These are phyloP conservation scores for Termitomyces sp. DNA, from an alignment of 768 basidiomycete genomes.

Conservation along the genomic window DNA sequence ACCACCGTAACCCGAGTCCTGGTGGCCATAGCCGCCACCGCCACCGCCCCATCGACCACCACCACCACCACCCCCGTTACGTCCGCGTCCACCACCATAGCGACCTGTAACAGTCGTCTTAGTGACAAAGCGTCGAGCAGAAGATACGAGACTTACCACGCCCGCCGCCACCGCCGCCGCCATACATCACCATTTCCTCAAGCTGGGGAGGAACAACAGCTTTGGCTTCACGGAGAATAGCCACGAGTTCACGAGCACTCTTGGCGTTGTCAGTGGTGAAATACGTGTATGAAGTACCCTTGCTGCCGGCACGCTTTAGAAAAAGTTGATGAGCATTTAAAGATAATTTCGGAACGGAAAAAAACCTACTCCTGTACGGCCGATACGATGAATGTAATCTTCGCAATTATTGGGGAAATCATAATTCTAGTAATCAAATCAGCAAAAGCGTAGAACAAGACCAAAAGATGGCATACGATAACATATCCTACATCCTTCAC, in stretches of 20 bases:
- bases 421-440: constrained; percentile 63
- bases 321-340: constrained; percentile 4
- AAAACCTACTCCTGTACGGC: constrained; percentile 84
- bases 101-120: constrained; percentile 41
- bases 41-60: constrained; percentile 43
- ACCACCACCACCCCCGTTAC: constrained; percentile 38
- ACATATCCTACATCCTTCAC: constrained; percentile 99
- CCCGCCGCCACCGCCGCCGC: constrained; percentile 61
- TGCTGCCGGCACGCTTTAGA: constrained; percentile 81
- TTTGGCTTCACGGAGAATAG: constrained; percentile 85
- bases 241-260: constrained; percentile 86
- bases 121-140: constrained; percentile 4
- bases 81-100: constrained; percentile 48
- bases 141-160: constrained; percentile 47
- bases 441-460: constrained; percentile 3
- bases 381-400: constrained; percentile 99
- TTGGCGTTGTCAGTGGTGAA: constrained; percentile 97
- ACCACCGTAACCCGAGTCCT: constrained; percentile 41
- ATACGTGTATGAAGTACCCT: constrained; percentile 91
- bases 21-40: constrained; percentile 39
- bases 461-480: constrained; percentile 57
- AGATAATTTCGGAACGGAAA: neutral
- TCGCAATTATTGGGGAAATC: constrained; percentile 98
- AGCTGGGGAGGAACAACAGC: constrained; percentile 83
- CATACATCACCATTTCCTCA: constrained; percentile 89